A percentile compares a stretch with the other conserved stretches of the same genome.
Conservation (phyloP, 2,329 filamentous ascomycete genomes). For the Neonectria coccinea region DNA sequence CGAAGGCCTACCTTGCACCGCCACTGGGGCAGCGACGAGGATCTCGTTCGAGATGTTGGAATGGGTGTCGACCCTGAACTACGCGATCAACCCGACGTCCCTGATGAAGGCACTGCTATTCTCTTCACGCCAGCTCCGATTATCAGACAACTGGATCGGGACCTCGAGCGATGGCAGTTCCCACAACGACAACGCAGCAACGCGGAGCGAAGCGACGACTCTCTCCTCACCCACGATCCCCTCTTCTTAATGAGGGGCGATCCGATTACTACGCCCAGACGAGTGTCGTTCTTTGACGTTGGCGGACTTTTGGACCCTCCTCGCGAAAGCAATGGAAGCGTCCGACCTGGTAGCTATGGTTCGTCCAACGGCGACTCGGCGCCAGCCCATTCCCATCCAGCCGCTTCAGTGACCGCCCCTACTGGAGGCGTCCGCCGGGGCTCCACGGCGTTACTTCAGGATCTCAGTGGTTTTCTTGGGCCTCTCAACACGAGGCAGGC, state of each 20-base stretch:
- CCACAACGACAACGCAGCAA: constrained; percentile 54
- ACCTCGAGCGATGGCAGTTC: constrained; percentile 62
- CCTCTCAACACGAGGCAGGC: constrained; percentile 53
- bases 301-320: constrained; percentile 76
- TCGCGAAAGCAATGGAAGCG: constrained; percentile 47
- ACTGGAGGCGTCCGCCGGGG: constrained; percentile 62
- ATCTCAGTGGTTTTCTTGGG: constrained; percentile 66
- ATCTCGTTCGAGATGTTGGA: constrained; percentile 84
- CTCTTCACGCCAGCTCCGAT: constrained; percentile 54
- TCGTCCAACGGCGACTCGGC: constrained; percentile 56
- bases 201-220: constrained; percentile 59
- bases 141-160: constrained; percentile 46
- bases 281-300: constrained; percentile 86
- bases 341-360: constrained; percentile 56
- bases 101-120: constrained; percentile 42
- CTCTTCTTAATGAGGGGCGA: constrained; percentile 45
- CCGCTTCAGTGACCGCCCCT: constrained; percentile 59
- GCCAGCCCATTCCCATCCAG: constrained; percentile 52
- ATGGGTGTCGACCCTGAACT: constrained; percentile 71
- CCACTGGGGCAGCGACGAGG: constrained; percentile 90
- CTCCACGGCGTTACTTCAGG: constrained; percentile 69
- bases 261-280: constrained; percentile 38
- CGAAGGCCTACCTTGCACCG: constrained; percentile 66
- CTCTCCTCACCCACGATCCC: constrained; percentile 54
- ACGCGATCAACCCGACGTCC: constrained; percentile 51